phyloP scores from a whole-genome alignment of 805 yeast genomes.

The Wickerhamomyces chambardii region DNA sequence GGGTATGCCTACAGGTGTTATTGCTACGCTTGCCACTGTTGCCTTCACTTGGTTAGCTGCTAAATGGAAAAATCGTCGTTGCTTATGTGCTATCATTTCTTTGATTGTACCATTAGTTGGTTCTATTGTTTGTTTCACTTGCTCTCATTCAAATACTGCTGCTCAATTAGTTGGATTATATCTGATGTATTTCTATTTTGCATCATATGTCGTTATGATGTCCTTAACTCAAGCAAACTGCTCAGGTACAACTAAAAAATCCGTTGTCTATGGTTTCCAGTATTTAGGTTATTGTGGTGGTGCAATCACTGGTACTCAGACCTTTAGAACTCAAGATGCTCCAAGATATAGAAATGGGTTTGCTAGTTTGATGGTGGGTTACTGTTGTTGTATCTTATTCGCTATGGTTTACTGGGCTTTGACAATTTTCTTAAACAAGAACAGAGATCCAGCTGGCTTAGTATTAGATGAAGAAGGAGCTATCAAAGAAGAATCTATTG shows the following conservation, averaged over 20 bases:
- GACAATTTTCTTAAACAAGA: constrained; percentile 23
- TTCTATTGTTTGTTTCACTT: constrained; percentile 15
- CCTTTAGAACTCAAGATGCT: constrained; percentile 31
- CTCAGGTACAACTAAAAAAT: constrained; percentile 36
- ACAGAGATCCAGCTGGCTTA: constrained; percentile 9
- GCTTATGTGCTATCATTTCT: constrained; percentile 17
- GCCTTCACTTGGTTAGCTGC: constrained; percentile 24
- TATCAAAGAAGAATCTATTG: constrained; percentile 11
- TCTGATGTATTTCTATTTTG: constrained; percentile 24
- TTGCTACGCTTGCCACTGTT: constrained; percentile 22
- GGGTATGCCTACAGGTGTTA: constrained; percentile 20
- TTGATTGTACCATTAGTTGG: constrained; percentile 20
- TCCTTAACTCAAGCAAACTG: constrained; percentile 31
- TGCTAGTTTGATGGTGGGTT: constrained; percentile 32
- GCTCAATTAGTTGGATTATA: constrained; percentile 19
- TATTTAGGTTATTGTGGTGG: constrained; percentile 33
- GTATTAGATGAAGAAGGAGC: constrained; percentile 4
- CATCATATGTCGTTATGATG: constrained; percentile 22
- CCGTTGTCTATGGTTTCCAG: constrained; percentile 25
- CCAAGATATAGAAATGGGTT: constrained; percentile 36
- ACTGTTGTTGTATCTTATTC: constrained; percentile 28
- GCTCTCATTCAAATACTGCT: constrained; percentile 15
- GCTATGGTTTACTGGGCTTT: constrained; percentile 23
- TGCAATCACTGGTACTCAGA: constrained; percentile 37
- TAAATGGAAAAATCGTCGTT: constrained; percentile 19